Evolutionary conservation across 2,329 filamentous ascomycete genomes (phyloP).

Genomic region (Chrysoporthe austroafricana): DNA sequence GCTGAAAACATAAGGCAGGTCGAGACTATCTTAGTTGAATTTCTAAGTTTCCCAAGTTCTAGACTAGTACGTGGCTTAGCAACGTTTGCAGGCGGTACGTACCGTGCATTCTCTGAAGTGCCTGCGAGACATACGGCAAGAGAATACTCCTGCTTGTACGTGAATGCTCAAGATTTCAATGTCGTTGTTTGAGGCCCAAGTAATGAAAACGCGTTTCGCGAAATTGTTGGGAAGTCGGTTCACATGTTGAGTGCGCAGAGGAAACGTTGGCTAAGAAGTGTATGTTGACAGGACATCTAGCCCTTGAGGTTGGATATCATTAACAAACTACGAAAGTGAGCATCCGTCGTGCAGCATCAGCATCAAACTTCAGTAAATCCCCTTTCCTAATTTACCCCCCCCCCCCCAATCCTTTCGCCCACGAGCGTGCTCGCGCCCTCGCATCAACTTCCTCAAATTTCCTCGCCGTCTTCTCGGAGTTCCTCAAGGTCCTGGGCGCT

Average conservation of each 20-base stretch:
- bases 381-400: slow-evolving; percentile 8
- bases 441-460: slow-evolving; percentile 25
- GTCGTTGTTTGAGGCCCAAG: neutral
- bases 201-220: neutral
- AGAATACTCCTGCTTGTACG: neutral
- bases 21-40: neutral
- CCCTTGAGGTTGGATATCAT: slow-evolving; percentile 21
- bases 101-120: no score
- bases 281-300: slow-evolving; percentile 20
- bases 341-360: slow-evolving; percentile 23
- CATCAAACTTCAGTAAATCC: slow-evolving; percentile 13
- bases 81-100: neutral
- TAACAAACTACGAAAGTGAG: slow-evolving; percentile 17
- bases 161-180: neutral
- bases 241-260: neutral
- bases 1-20: neutral
- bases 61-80: neutral
- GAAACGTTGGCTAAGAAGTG: slow-evolving; percentile 16
- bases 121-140: neutral
- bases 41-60: neutral
- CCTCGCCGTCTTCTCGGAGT: slow-evolving; percentile 31
- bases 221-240: neutral
- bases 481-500: slow-evolving; percentile 31
- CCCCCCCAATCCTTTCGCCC: neutral
- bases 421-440: neutral